These are phyloP conservation scores for Chaetomiaceae sp. DNA, from an alignment of 2,329 filamentous ascomycete genomes.

Conservation along the genomic window DNA sequence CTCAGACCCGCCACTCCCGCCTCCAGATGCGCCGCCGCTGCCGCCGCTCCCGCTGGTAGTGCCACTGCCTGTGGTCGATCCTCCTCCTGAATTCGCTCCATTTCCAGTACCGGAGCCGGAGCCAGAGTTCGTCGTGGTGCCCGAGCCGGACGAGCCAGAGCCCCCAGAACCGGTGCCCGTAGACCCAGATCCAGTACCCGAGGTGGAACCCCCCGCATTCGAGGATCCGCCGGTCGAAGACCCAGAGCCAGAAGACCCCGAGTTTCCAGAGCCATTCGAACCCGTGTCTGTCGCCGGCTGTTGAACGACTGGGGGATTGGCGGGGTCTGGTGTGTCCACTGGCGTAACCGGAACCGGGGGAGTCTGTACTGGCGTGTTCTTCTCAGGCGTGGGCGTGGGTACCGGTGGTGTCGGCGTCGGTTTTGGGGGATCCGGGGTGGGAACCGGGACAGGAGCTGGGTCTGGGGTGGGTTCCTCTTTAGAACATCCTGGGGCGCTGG, in stretches of 20 bases:
- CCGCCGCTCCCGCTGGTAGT: not conserved
- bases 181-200: not conserved
- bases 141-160: not conserved
- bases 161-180: not conserved
- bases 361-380: not conserved
- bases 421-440: not conserved
- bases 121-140: not conserved
- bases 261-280: not conserved
- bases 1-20: not conserved
- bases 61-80: not conserved
- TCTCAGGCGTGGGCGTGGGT: slow-evolving; percentile 1
- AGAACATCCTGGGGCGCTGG: slow-evolving; percentile 3
- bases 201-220: not conserved
- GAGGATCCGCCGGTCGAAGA: not conserved
- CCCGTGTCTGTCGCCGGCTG: not conserved
- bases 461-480: not conserved
- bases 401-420: not conserved
- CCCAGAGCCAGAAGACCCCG: not conserved
- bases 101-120: slow-evolving; percentile 7
- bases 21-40: not conserved
- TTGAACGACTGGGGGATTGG: not conserved
- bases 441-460: not conserved
- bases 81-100: not conserved
- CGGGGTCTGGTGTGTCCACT: no score
- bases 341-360: no score